Conservation (phyloP, 139 green algal genomes). For the Coelastrella sp. region DNA sequence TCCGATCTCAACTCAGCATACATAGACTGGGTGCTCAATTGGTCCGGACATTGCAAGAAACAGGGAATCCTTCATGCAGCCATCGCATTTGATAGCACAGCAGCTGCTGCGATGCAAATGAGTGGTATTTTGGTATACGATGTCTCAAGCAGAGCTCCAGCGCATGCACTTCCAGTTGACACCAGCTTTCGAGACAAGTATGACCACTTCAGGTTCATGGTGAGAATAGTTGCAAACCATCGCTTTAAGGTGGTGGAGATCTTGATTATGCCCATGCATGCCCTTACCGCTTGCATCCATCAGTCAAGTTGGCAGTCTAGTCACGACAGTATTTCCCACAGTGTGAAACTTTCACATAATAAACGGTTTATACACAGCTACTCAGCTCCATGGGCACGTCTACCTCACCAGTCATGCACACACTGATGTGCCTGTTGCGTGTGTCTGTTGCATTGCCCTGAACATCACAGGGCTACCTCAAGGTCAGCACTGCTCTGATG, state of each 20-base stretch:
- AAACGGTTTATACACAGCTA: background rate
- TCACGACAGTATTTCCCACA: too few relatives aligned
- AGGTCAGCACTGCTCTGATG: background rate
- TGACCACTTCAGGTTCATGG: background rate
- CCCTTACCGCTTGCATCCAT: too few relatives aligned
- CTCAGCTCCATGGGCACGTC: background rate
- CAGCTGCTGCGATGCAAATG: conserved; percentile 21
- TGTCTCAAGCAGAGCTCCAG: background rate
- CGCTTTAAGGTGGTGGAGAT: too few relatives aligned
- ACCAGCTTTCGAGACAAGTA: background rate
- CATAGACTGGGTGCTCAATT: conserved; percentile 1
- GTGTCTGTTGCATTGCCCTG: background rate
- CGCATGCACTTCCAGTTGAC: background rate
- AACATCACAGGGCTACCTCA: background rate
- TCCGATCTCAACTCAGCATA: conserved; percentile 1
- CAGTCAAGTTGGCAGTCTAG: too few relatives aligned
- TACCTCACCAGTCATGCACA: too few relatives aligned
- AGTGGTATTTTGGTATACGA: conserved; percentile 8
- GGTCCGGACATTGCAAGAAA: background rate
- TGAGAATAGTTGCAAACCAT: background rate
- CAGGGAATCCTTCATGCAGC: background rate
- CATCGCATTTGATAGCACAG: background rate
- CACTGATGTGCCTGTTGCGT: background rate
- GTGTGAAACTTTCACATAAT: background rate
- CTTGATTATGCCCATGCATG: too few relatives aligned